Evolutionary conservation across 1,284 basidiomycete species (phyloP), one percentile per base, ranked within the genome.

Genomic region (Pholiota adiposa): DNA sequence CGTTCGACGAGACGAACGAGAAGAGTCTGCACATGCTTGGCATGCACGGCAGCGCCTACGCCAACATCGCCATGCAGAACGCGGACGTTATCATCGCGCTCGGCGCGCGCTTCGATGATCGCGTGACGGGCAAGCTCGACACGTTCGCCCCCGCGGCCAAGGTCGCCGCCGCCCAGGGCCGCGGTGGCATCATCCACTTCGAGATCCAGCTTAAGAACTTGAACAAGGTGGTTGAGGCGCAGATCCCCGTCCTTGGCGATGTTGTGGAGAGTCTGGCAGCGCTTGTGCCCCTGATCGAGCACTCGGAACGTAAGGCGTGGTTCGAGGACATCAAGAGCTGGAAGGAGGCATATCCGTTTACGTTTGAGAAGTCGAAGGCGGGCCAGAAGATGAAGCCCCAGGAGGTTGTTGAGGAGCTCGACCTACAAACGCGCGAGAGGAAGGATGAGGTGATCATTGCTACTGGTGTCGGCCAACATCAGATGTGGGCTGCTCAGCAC

Each of bases 191-290:
- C 79, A 96, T 99, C 70, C 97, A 99, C 80, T 98, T 98, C 72
- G 97, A 99, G 81, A 96, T 99, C 68, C 90, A 91, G 81, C 94
- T 97, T 52, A 98, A 99, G 84, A 99, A 99, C 80, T 87, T 99
- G 79, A 99, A 99, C 87, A 99, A 99, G 80, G 96, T 99, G 63
- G 88, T 99, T 55, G 90, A 99, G 67, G 96, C 97, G 25, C 90
- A 92, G 51, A 93, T 98, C 63, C 94, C 97, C 54, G 84, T 99
- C 67, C 86, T 98, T 54, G 97, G 97, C 54, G 97, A 99, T 72
- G 96, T 98, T 57, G 85, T 93, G 25, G 78, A 89, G 51, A 97
- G 94, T 73, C 78, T 99, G 63, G 86, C 83, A 21, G 82, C 89
- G 40, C 84, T 98, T 64, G 88, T 98, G 21, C 94, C 94, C 4